Conservation (phyloP, 2,329 filamentous ascomycete genomes). For the Xylaria sp. region DNA sequence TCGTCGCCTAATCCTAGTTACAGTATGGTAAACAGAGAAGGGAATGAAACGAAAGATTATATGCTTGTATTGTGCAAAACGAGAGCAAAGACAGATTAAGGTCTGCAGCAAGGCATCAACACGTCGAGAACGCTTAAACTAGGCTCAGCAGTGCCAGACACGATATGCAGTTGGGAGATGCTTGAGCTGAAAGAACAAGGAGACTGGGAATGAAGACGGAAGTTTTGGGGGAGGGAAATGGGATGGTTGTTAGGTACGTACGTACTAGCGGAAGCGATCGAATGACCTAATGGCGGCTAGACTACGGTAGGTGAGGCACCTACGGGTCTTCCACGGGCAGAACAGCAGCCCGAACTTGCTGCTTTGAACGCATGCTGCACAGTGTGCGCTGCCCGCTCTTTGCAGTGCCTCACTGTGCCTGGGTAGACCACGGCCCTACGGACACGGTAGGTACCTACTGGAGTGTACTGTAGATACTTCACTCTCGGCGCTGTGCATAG, state of each 20-base stretch:
- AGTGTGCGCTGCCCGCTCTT: neutral
- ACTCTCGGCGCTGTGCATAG: constrained; percentile 9
- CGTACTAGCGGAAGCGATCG: constrained; percentile 10
- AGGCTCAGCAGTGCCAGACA: constrained; percentile 18
- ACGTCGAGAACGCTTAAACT: constrained; percentile 17
- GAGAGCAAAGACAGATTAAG: constrained; percentile 18
- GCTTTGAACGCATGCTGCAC: neutral
- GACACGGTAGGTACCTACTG: neutral
- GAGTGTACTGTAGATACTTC: neutral
- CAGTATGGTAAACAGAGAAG: constrained; percentile 4
- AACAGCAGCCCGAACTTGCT: constrained; percentile 6
- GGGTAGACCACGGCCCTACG: too few species aligned
- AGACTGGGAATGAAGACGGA: constrained; percentile 27
- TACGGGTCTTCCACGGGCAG: neutral
- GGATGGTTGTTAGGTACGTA: constrained; percentile 8
- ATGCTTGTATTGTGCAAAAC: constrained; percentile 14
- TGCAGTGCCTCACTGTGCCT: too few species aligned
- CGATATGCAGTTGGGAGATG: constrained; percentile 25
- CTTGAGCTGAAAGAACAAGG: constrained; percentile 20
- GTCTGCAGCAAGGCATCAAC: constrained; percentile 14
- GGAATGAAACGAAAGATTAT: constrained; percentile 15
- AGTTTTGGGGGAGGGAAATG: constrained; percentile 23
- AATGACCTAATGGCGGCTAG: constrained; percentile 22
- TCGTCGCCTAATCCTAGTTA: constrained; percentile 9
- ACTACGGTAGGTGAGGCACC: constrained; percentile 11